Evolutionary conservation across 177 flowering plant genomes (phyloP), one percentile per base, ranked within the genome.

Genomic region (Vitis hybrid): DNA sequence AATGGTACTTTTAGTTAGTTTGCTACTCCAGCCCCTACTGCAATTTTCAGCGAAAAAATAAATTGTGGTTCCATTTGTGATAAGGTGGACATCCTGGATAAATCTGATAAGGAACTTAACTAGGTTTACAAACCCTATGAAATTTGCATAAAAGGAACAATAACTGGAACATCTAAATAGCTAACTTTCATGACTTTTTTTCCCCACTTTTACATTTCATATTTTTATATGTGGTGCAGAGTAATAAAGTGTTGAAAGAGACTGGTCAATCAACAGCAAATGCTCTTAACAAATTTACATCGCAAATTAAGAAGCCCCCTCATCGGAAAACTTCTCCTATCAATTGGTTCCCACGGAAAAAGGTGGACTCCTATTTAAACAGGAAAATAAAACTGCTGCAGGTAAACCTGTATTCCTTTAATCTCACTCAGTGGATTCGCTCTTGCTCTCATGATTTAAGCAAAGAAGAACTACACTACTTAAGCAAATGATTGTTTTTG

Each of bases 321-420:
- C 88, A 76, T 56, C 82, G 94, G 13, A 95, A 79, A 71, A 82
- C 62, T 65, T 90, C 99, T 65, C 98, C 99, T 12, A 48, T 91
- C 48, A 86, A 87, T 63, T 93, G 98, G 99, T 93, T 90, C 68
- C 99, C 98, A 5, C 84, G 96, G 9, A 88, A 85, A 71, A 93
- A 93, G 79, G 86, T 79, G 50, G 96, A 91, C 57, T 89, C 99
- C 16, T 93, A 84, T 82, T 82, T 93, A 67, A 82, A 86, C 76
- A 88, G 96, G 76, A 95, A 93, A 79, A 86, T 95, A 60, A 85
- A 82, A 72, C 73, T 82, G 81, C 82, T 95, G 59, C 98, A 91
- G 98, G 97, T 94, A 68, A 5, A 31, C 29, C 54, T 74, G 48
- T 22, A 19, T 61, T n/a, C 13, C 12, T 22, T 52, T 51, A 51